Conservation (phyloP, 371 early-diverging fungal genomes). For the Rhizomucor pusillus region DNA sequence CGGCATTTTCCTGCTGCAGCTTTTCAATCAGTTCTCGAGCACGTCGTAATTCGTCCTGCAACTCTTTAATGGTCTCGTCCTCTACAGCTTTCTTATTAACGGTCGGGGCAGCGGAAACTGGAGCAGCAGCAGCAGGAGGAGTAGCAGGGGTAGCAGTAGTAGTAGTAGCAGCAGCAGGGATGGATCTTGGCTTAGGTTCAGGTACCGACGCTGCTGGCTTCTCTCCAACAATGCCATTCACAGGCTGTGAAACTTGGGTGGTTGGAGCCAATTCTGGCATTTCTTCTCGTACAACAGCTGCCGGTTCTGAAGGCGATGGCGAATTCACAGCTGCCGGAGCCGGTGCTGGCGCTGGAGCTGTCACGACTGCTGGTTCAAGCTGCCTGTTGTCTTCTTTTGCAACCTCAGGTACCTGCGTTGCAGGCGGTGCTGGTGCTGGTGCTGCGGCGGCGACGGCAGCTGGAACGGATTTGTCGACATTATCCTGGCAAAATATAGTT, state of each 20-base stretch:
- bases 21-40: slow-evolving; percentile 25
- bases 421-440: not conserved
- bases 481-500: not conserved
- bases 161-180: slow-evolving; percentile 10
- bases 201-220: slow-evolving; percentile 7
- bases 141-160: not conserved
- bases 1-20: slow-evolving; percentile 24
- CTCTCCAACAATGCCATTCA: not conserved
- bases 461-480: not conserved
- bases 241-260: not conserved
- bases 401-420: not conserved
- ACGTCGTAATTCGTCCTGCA: slow-evolving; percentile 16
- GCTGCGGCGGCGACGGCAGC: slow-evolving; percentile 4
- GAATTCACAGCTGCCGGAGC: slow-evolving; percentile 1
- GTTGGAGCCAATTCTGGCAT: not conserved
- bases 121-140: slow-evolving; percentile 7
- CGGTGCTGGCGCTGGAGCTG: slow-evolving; percentile 12
- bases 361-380: slow-evolving; percentile 1
- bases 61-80: slow-evolving; percentile 15
- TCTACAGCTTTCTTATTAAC: not conserved
- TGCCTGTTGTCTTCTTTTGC: not conserved
- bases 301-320: not conserved
- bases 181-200: slow-evolving; percentile 5
- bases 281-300: too few relatives aligned
- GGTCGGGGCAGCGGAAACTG: slow-evolving; percentile 1